Base-by-base conservation (phyloP, 2,329 filamentous ascomycete genomes). In the Pseudocercospora ulei region DNA sequence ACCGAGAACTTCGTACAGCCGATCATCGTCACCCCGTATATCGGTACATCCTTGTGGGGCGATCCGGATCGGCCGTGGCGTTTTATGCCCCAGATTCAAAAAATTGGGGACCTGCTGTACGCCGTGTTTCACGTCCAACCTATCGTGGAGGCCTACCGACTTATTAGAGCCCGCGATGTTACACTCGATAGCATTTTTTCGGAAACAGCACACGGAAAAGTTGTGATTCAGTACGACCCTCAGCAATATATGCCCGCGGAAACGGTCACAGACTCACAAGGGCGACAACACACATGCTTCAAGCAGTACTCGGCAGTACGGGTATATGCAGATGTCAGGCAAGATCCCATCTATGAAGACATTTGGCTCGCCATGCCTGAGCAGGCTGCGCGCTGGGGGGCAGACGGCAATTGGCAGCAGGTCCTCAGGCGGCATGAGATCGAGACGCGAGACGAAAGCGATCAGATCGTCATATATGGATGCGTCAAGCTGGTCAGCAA, bases 1-100 rank as follows among this genome's bases (percentile, higher is more conserved):
- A 36, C 35, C n/a, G 8, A 28, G 7, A 45, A 45, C 25, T 8
- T 16, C 8, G 12, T 41, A 8, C 19, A 27, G 14, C 23, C 35
- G 4, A 39, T 45, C 38, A 45, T 45, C 25, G 17, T 42, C 29
- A 45, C 43, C 8, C 43, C 43, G 11, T 13, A 9, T 7, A 34
- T 38, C 14, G 27, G 31, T 8, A 11, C 29, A n/a, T 8, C 4
- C 3, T 19, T 23, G 17, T 33, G 13, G 14, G 29, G 30, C 6
- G 28, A 34, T 9, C n/a, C 20, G 22, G 25, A n/a, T 7, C 16
- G 26, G 16, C 27, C 34, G 6, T 41, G 38, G 29, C 11, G 16
- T 7, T 42, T 24, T n/a, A 29, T 34, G 9, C 18, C 14, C 9
- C 28, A 41, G 9, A 20, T 45, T 11, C 11, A 29, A 11, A 22